Percentiles rank a stretch among this genome's conserved stretches.
Evolutionary conservation across 1,284 basidiomycete species (phyloP).

Genomic region (Grifola frondosa): DNA sequence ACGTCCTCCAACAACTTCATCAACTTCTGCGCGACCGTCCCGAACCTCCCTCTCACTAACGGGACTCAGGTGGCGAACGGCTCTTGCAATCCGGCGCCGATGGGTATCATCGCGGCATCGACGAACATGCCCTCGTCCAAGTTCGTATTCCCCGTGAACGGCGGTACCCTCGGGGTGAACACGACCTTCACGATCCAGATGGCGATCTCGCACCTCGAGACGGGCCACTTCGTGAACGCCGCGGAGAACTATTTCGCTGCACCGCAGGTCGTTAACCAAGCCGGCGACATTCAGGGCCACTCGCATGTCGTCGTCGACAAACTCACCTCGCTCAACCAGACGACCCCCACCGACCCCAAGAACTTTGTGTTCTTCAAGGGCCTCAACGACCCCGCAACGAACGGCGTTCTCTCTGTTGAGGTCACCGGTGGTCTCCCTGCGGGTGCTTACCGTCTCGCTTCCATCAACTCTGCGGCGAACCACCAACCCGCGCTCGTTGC

Average conservation of each 20-base stretch:
- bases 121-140: constrained; percentile 60
- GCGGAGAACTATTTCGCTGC: constrained; percentile 63
- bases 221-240: constrained; percentile 64
- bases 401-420: constrained; percentile 50
- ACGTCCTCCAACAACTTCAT: constrained; percentile 60
- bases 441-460: constrained; percentile 60
- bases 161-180: constrained; percentile 50
- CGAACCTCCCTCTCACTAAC: constrained; percentile 41
- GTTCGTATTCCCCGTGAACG: constrained; percentile 56
- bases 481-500: constrained; percentile 60
- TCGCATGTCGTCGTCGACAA: constrained; percentile 64
- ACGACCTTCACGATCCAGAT: constrained; percentile 57
- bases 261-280: constrained; percentile 57
- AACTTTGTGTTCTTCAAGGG: constrained; percentile 73
- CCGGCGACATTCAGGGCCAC: constrained; percentile 59
- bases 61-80: constrained; percentile 47
- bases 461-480: constrained; percentile 60
- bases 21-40: constrained; percentile 42
- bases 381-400: constrained; percentile 47
- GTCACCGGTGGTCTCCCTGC: constrained; percentile 58
- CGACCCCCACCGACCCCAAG: constrained; percentile 51
- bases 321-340: constrained; percentile 48
- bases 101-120: constrained; percentile 56
- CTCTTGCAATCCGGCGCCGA: constrained; percentile 65
- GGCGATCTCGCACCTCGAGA: constrained; percentile 54